Base-by-base conservation (phyloP, 2,329 filamentous ascomycete genomes). In the Coniochaeta sp. region DNA sequence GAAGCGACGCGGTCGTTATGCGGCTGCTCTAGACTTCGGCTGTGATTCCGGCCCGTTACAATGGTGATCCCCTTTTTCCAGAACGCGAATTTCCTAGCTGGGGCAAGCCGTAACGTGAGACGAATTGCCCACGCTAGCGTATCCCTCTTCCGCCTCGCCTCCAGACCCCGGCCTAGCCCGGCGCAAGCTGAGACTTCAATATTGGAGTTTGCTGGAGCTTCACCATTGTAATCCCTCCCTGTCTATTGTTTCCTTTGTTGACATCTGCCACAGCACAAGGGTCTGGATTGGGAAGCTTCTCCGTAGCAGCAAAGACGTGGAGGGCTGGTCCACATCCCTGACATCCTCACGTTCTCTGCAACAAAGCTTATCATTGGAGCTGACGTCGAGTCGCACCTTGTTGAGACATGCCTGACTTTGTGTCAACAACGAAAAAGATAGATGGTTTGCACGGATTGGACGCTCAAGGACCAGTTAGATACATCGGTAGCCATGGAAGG, bases 171-270 rank as follows among this genome's bases (percentile, higher is more conserved):
- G 66, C 65, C 38, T 59, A 54, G 60, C 60, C n/a, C 17, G 62
- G 62, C 58, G 64, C 58, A 62, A 61, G 57, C 59, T 68, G 66
- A 67, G 66, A 69, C 66, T 63, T n/a, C 24, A 32, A 54, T 24
- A 14, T 2, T 34, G 58, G 54, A 57, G 34, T 38, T 30, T n/a
- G 17, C 10, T 34, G 58, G 38, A 60, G 24, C 38, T 36, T 52
- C 22, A n/a, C n/a, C 28, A 22, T 19, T 58, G 50, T 34, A 38
- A 52, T 44, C 36, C 52, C 47, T 52, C 14, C 38, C 42, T 52
- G n/a, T 28, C 47, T 24, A 52, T 52, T 52, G 47, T 52, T 52
- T 52, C 47, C 24, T 14, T 52, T 52, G 26, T 52, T 52, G 12
- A 52, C 47, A 52, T 4, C n/a, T 17, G 47, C 47, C 47, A 52